phyloP scores from a whole-genome alignment of 2,329 filamentous ascomycete genomes.

The Nemania bipapillata region DNA sequence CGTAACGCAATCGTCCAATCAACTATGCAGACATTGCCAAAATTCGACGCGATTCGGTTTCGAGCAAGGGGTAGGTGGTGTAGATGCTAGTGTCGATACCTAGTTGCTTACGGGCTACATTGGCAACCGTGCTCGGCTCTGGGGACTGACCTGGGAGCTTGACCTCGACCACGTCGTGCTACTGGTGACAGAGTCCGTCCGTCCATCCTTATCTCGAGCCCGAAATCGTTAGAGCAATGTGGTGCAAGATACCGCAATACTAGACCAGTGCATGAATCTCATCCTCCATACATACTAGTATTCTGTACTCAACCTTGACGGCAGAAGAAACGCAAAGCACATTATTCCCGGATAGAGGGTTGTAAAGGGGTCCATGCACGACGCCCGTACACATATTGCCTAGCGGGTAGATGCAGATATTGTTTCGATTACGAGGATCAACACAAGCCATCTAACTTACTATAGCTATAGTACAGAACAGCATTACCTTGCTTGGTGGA shows the following conservation, averaged over 20 bases:
- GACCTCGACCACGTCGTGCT: neutral
- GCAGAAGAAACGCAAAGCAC: neutral
- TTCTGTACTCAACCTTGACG: neutral
- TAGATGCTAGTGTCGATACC: conserved; percentile 10
- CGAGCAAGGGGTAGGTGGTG: conserved; percentile 3
- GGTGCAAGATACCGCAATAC: neutral
- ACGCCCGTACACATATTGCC: neutral
- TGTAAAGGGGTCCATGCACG: neutral
- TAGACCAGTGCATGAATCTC: neutral
- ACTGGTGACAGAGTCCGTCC: neutral
- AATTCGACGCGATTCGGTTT: neutral
- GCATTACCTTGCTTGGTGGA: neutral
- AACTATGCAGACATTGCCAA: conserved; percentile 1
- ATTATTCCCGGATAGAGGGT: neutral
- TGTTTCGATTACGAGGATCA: neutral
- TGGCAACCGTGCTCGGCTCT: conserved; percentile 4
- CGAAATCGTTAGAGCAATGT: neutral
- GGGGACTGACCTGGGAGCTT: neutral
- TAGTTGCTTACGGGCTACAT: conserved; percentile 11
- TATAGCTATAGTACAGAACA: neutral
- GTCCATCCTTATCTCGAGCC: conserved; percentile 12
- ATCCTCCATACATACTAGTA: neutral
- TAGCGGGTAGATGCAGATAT: conserved; percentile 1
- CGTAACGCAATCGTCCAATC: conserved; percentile 13
- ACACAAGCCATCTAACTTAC: neutral